Evolutionary conservation across 2,329 filamentous ascomycete species (phyloP).

Genomic region (Zymoseptoria tritici): DNA sequence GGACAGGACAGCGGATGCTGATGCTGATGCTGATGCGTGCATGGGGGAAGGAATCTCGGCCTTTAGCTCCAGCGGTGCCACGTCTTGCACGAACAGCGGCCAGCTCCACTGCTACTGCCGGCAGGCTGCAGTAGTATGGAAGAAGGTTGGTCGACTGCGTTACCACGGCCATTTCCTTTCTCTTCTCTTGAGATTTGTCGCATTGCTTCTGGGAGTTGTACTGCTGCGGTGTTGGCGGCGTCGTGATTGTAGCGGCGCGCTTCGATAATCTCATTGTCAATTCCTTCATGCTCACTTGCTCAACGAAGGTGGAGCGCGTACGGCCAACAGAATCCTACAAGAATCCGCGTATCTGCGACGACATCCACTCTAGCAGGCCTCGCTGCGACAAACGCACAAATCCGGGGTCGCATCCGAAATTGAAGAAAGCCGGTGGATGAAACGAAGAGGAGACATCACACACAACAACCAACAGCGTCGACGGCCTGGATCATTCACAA

Average conservation of each 20-base stretch:
- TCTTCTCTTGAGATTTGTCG: neutral
- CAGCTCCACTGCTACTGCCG: slow-evolving; percentile 9
- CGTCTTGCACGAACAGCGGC: slow-evolving; percentile 4
- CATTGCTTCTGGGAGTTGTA: neutral
- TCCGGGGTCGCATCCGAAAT: slow-evolving; percentile 7
- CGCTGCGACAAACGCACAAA: slow-evolving; percentile 4
- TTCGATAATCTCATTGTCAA: neutral
- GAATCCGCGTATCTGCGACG: neutral
- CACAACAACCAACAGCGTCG: neutral
- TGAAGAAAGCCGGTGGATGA: neutral
- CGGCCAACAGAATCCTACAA: neutral
- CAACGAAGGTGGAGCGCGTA: neutral
- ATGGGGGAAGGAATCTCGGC: neutral
- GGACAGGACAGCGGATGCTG: slow-evolving; percentile 2
- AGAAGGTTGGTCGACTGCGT: neutral
- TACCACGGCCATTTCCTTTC: neutral
- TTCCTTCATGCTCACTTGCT: neutral
- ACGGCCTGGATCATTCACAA: neutral
- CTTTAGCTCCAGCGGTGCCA: slow-evolving; percentile 6
- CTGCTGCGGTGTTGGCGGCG: neutral
- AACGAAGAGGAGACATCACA: neutral
- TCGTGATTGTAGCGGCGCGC: neutral
- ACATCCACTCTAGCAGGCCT: neutral
- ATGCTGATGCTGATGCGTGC: slow-evolving; percentile 3
- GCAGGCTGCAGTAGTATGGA: slow-evolving; percentile 1